Base-by-base conservation (phyloP, 1,139 yeast species). In the Hemisphaericaspora lyxosophila region DNA sequence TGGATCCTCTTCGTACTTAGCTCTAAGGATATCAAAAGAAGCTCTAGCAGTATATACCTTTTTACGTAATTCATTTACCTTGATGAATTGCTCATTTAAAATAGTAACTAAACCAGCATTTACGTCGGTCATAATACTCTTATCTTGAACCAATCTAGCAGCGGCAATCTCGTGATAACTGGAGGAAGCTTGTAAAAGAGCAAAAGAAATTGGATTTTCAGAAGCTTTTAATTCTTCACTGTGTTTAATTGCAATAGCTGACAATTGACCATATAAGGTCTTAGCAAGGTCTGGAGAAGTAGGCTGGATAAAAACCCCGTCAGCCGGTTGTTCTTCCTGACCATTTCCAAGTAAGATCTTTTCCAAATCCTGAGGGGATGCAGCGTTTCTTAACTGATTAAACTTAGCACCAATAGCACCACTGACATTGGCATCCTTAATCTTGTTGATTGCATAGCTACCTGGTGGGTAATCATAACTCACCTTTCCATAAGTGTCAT, bases 381-480 rank as follows among this genome's bases (percentile, higher is more conserved):
- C 62, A 9, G 82, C 86, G 51, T 70, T 76, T 46, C 80, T 76
- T 50, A 81, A 70, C 42, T 80, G 82, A 42, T 68, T 68, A 47
- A 80, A 73, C 55, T 79, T 79, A 47, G 63, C 73, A 35, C 73
- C 70, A 38, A 81, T 60, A 11, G 76, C 62, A 44, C 76, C 75
- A 47, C 87, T 77, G 52, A 82, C 79, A 49, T 82, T 84, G 36
- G 79, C 79, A 53, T 67, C 85, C 75, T 50, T 76, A 57, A 70
- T 48, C 49, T 63, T 67, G 54, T 54, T 57, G 34, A 71, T 48
- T 7, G 76, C 67, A 29, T 64, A 61, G 57, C 81, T 68, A 37
- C 83, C 85, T 27, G 88, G 88, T 22, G 89, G 89, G 50, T 81
- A 82, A 55, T 83, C 90, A 57, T 83, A 83, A 35, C 83, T 77